Base-by-base conservation (phyloP, 768 basidiomycete genomes). In the Panellus pusillus region DNA sequence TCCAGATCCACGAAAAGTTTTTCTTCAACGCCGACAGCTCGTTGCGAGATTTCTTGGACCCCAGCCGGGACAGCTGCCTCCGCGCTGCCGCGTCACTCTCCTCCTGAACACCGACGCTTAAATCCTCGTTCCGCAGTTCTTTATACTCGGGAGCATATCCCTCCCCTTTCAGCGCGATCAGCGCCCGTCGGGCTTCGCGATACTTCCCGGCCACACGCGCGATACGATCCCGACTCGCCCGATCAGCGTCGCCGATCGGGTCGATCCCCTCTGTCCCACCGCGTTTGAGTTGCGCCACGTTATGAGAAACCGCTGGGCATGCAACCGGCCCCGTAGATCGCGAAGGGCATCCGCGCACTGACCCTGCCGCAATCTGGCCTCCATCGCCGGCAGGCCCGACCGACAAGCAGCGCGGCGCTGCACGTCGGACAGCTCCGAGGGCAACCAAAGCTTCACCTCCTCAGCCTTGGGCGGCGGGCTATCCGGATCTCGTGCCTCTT, bases 1-100 rank as follows among this genome's bases (percentile, higher is more conserved):
- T 52, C 52, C 52, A 58, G 6, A 58, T 54, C 57, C 57, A 58
- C 13, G 52, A 52, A 15, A 52, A 44, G 1, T 7, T 7, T 7
- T 27, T 44, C 37, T 39, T 29, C 51, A 2, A 6, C 24, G 2
- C 24, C 24, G 24, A 3, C 15, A 40, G 40, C 44, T 52, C 37
- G 28, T 39, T 52, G 1, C 36, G 37, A 6, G 38, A n/a, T 2
- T 37, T 35, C 20, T 24, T 38, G 0, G 49, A 42, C 14, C 44
- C 44, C 15, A 45, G 6, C 9, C 37, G 38, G 6, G 18, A 20
- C 29, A 49, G 20, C n/a, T 52, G 41, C 44, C 12, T 50, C 28
- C 44, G 20, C 13, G 47, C 1, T 9, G 3, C 4, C 15, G 38
- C 37, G n/a, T 50, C 48, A n/a, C 48, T 41, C 44, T 49, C 47